These are phyloP conservation scores for Sarocladium brachiariae DNA, from an alignment of 2,329 filamentous ascomycete genomes.

Conservation along the genomic window DNA sequence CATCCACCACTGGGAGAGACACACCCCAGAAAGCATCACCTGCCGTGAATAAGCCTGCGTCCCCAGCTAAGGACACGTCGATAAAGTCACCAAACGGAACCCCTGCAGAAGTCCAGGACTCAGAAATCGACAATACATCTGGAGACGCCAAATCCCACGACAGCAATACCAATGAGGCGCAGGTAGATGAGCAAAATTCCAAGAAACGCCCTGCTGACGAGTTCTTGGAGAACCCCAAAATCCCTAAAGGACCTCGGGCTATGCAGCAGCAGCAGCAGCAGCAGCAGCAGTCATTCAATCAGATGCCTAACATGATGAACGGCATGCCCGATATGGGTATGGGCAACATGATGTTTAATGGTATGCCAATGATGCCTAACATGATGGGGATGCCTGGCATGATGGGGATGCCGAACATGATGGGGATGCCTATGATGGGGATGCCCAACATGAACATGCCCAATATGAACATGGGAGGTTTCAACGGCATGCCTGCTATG, in stretches of 20 bases:
- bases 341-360: conserved; percentile 31
- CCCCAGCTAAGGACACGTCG: neutral
- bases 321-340: conserved; percentile 32
- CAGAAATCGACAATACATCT: conserved; percentile 1
- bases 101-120: neutral
- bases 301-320: conserved; percentile 39
- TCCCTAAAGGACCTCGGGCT: conserved; percentile 58
- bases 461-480: conserved; percentile 11
- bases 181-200: conserved; percentile 30
- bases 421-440: conserved; percentile 18
- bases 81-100: conserved; percentile 25
- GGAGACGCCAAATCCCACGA: conserved; percentile 1
- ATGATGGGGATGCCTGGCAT: conserved; percentile 35
- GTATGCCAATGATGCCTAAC: conserved; percentile 28
- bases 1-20: conserved; percentile 30
- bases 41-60: conserved; percentile 20
- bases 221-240: conserved; percentile 54
- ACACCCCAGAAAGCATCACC: conserved; percentile 16
- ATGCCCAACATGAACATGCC: conserved; percentile 18
- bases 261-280: conserved; percentile 52
- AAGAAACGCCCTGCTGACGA: conserved; percentile 85
- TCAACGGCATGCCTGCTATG: conserved; percentile 25
- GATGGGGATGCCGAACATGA: conserved; percentile 25
- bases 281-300: conserved; percentile 31
- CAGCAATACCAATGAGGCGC: conserved; percentile 31